Percentiles rank a stretch among this genome's conserved stretches.
Conservation (phyloP, 1,139 yeast species). For the Protomyces macrosporus region DNA sequence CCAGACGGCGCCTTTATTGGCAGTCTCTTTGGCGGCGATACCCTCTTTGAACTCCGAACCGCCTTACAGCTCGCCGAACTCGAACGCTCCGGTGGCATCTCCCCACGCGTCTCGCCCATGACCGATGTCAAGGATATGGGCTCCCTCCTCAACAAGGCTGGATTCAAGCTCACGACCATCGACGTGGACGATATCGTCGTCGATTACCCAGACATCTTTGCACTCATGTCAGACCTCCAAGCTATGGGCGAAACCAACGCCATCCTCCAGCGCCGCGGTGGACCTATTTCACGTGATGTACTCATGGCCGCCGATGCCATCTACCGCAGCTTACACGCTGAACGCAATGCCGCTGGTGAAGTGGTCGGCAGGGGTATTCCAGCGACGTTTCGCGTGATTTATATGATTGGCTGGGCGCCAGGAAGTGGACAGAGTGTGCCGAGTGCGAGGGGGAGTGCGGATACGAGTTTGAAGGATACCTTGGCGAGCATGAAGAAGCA, state of each 20-base stretch:
- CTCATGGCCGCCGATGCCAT: constrained; percentile 71
- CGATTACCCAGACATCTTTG: constrained; percentile 68
- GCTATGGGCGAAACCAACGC: constrained; percentile 84
- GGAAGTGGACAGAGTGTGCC: constrained; percentile 67
- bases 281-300: constrained; percentile 58
- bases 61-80: constrained; percentile 75
- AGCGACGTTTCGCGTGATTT: constrained; percentile 64
- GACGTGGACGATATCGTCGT: constrained; percentile 81
- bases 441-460: constrained; percentile 64
- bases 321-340: constrained; percentile 67
- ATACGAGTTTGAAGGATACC: constrained; percentile 57
- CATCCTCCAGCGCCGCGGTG: constrained; percentile 45
- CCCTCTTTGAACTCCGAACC: constrained; percentile 72
- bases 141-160: constrained; percentile 63
- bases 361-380: constrained; percentile 37
- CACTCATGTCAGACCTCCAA: constrained; percentile 66
- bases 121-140: constrained; percentile 77
- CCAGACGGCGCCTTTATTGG: constrained; percentile 84
- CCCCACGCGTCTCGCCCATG: constrained; percentile 76
- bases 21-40: constrained; percentile 80
- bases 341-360: constrained; percentile 41
- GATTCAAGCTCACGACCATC: constrained; percentile 72
- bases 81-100: constrained; percentile 71
- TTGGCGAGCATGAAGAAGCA: constrained; percentile 6
- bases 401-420: constrained; percentile 87